Base-by-base conservation (phyloP, 2,329 filamentous ascomycete species). In the Botryotinia calthae region DNA sequence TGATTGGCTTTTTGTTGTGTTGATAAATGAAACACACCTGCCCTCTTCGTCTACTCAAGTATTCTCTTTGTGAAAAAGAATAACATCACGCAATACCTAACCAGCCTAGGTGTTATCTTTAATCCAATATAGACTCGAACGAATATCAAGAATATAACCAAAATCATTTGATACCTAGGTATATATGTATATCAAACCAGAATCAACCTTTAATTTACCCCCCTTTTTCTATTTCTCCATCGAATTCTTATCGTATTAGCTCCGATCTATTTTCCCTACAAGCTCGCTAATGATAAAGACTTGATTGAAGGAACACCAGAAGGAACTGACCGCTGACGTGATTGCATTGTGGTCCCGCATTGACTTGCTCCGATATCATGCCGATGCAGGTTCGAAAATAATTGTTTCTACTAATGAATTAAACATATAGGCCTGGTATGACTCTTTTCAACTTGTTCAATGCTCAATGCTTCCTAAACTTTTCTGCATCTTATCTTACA, bases 281-380 rank as follows among this genome's bases (percentile, higher is more conserved):
- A 51, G 34, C 64, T 67, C 48, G 65, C 65, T 56, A 56, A 56
- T 56, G 48, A 67, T 42, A 67, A 56, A 40, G 64, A 31, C 25
- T 63, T 63, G 37, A 62, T 62, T 62, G 59, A n/a, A 31, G 37
- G 61, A n/a, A n/a, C n/a, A n/a, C n/a, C n/a, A n/a, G n/a, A 61
- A 37, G 10, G 25, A 42, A 20, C n/a, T 46, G 62, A 46, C 62
- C 16, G 37, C 34, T 66, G 63, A 51, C 46, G 63, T 66, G 64
- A 66, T 48, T 66, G 46, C 40, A 51, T 8, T 40, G 28, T 54
- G 37, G 40, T 63, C 68, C 54, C 68, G 42, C 42, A 61, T 40
- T 37, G 20, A 54, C 59, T n/a, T 48, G 61, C 31, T 72, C 70
- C 70, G 70, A 72, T 72, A 72, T 68, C 28, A 67, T 66, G 70